Base-by-base conservation (phyloP, 2,329 filamentous ascomycete genomes). In the Ascochyta rabiei region DNA sequence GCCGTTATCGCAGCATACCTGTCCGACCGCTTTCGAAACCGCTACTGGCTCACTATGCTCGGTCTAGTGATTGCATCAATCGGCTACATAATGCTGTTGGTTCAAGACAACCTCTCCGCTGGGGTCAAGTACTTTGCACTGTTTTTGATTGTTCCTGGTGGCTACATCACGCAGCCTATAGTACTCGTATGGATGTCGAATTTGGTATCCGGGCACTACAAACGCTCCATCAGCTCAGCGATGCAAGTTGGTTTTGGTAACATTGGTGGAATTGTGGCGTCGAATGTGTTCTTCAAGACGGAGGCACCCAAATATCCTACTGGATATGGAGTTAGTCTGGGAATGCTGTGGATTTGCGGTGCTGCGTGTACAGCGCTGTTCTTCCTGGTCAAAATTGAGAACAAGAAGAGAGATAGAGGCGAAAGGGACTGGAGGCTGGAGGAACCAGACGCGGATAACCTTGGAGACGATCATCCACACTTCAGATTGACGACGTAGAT, bases 191-290 rank as follows among this genome's bases (percentile, higher is more conserved):
- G 84, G 84, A 72, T 86, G 19, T 78, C 77, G 52, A 85, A 86
- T 65, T 83, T 83, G 59, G 77, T 85, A 60, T 79, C 77, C 0
- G 83, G 83, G 1, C 82, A 84, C 65, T 85, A 84, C 68, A 86
- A 86, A 72, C 78, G 82, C 16, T 76, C 78, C 0, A 75, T 86
- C 21, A 74, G 75, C 3, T 75, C 80, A 0, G 82, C 80, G 2
- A 76, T 84, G 82, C 75, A 56, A 70, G 75, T 47, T 4, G 68
- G 69, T 1, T 71, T 83, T 30, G 82, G 81, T 5, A 83, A 83
- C 59, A 58, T 78, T 7, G 79, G 76, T 0, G 82, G 81, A 3
- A 79, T 84, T 43, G 73, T 84, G 12, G 79, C 79, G 0, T 75
- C 73, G 35, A 83, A 83, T 60, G 74, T 83, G 35, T 85, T 80